These are phyloP conservation scores for Cercospora sojina DNA, from an alignment of 2,329 filamentous ascomycete genomes.

Conservation along the genomic window DNA sequence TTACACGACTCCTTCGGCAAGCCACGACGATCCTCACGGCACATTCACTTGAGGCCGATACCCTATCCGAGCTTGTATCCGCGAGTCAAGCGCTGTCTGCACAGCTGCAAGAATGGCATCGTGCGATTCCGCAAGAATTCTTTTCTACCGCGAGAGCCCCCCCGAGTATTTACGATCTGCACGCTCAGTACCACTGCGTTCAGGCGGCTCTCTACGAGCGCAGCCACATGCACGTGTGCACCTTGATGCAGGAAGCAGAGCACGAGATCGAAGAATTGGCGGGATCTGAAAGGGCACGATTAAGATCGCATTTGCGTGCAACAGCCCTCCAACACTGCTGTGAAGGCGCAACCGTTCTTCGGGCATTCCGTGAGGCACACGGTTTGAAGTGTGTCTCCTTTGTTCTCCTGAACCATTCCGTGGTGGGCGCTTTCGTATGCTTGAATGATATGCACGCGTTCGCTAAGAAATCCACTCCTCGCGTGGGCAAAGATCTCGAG, in stretches of 20 bases:
- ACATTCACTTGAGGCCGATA: slow-evolving; percentile 1
- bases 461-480: background rate
- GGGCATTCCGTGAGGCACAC: slow-evolving; percentile 8
- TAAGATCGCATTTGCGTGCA: background rate
- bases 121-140: background rate
- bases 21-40: slow-evolving; percentile 8
- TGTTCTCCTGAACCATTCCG: slow-evolving; percentile 12
- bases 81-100: background rate
- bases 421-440: slow-evolving; percentile 10
- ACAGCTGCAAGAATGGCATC: background rate
- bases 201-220: slow-evolving; percentile 12
- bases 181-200: slow-evolving; percentile 9
- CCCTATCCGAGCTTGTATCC: background rate
- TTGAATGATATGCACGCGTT: slow-evolving; percentile 3
- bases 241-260: background rate
- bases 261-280: background rate
- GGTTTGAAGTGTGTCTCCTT: slow-evolving; percentile 13
- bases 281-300: background rate
- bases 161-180: slow-evolving; percentile 8
- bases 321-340: slow-evolving; percentile 5
- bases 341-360: slow-evolving; percentile 7
- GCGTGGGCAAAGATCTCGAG: background rate
- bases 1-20: slow-evolving; percentile 5
- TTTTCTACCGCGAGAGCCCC: background rate
- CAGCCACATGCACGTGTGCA: slow-evolving; percentile 3